A percentile compares a stretch with the other conserved stretches of the same genome.
Conservation (phyloP, 768 basidiomycete species). For the Mycena belliarum region DNA sequence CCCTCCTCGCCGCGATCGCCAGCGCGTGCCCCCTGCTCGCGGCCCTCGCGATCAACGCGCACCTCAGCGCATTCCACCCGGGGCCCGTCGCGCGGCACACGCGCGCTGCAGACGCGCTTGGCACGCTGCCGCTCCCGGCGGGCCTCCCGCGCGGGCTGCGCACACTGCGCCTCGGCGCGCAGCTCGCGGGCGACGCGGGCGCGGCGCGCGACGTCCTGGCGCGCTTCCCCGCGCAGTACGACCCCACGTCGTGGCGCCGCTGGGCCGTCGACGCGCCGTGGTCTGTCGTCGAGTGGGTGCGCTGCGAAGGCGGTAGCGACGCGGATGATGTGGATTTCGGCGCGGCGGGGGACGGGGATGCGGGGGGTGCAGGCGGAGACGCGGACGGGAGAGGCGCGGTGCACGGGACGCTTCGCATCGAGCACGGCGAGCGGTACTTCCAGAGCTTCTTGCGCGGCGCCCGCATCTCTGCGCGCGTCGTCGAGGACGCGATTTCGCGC, state of each 20-base stretch:
- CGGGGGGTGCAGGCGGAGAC: no score
- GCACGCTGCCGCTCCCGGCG: not conserved
- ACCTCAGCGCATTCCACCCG: constrained; percentile 24
- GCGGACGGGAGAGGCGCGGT: not conserved
- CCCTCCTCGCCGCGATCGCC: constrained; percentile 19
- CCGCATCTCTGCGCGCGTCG: not conserved
- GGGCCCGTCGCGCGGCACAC: constrained; percentile 11
- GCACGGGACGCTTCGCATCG: constrained; percentile 4
- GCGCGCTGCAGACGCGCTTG: not conserved
- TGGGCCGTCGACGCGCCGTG: constrained; percentile 20
- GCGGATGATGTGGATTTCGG: not conserved
- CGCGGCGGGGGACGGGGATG: no score
- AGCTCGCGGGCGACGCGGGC: not conserved
- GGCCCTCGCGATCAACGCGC: constrained; percentile 23
- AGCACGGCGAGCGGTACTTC: constrained; percentile 17
- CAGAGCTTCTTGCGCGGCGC: constrained; percentile 14
- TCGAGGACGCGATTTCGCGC: constrained; percentile 4
- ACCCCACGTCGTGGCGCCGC: constrained; percentile 18
- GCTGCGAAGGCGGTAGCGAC: no score
- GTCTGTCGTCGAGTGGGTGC: constrained; percentile 14
- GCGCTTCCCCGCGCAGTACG: constrained; percentile 8
- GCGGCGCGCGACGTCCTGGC: not conserved
- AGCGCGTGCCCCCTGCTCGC: constrained; percentile 17
- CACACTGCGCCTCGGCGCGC: constrained; percentile 4
- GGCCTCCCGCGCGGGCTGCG: not conserved